These are phyloP conservation scores for Castanopsis chinensis DNA, from an alignment of 306 rosid genomes.

Conservation along the genomic window DNA sequence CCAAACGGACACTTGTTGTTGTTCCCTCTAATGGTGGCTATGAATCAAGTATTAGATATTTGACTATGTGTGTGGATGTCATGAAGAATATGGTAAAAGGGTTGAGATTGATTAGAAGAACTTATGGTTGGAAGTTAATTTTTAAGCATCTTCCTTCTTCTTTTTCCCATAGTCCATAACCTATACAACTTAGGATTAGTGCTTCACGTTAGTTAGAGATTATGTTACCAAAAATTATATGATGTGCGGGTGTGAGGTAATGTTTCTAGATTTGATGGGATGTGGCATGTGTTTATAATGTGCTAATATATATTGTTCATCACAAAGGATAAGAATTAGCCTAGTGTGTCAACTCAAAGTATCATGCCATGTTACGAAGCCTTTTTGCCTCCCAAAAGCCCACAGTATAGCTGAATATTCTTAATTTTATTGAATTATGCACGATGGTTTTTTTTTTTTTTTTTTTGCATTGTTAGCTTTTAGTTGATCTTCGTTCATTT, in stretches of 20 bases:
- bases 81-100: background rate
- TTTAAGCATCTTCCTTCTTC: background rate
- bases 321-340: background rate
- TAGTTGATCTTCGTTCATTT: slow-evolving; percentile 14
- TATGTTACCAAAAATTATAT: background rate
- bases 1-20: no score
- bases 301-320: background rate
- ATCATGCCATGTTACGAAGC: background rate
- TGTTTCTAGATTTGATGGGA: background rate
- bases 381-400: background rate
- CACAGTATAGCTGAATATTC: background rate
- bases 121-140: background rate
- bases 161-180: background rate
- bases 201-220: background rate
- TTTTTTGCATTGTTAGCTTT: background rate
- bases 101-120: background rate
- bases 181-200: background rate
- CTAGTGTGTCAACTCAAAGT: background rate
- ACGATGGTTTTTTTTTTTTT: slow-evolving; percentile 2
- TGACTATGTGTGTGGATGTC: background rate
- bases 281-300: background rate
- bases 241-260: background rate
- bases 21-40: background rate
- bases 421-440: slow-evolving; percentile 4
- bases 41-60: background rate